Percentiles rank a stretch among this genome's conserved stretches.
These are phyloP conservation scores for Pseudonitzschia delicatissima DNA, from an alignment of 108 stramenopile genomes.

Conservation along the genomic window DNA sequence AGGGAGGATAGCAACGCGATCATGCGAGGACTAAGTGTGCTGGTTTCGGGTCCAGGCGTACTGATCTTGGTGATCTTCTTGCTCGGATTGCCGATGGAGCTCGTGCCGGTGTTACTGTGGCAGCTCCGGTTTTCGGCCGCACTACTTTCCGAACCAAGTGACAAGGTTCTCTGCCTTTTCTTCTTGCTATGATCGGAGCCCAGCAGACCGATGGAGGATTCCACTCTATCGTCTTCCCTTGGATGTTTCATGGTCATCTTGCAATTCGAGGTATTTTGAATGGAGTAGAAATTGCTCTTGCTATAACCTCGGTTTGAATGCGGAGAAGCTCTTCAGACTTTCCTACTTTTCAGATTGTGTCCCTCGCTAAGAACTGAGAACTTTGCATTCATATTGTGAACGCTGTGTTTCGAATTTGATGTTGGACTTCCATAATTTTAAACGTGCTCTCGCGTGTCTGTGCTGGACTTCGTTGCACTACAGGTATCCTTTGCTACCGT, in stretches of 20 bases:
- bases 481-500: background rate
- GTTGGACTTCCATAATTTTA: too few relatives aligned
- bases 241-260: conserved; percentile 16
- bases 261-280: background rate
- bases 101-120: background rate
- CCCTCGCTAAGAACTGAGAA: background rate
- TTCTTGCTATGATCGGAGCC: conserved; percentile 4
- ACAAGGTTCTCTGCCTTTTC: background rate
- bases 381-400: background rate
- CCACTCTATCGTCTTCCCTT: background rate
- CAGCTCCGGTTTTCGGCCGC: background rate
- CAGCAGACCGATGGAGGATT: background rate
- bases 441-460: background rate
- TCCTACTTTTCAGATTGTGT: background rate
- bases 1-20: background rate
- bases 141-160: background rate
- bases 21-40: background rate
- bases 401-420: background rate
- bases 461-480: background rate
- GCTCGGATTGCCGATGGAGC: background rate
- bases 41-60: background rate
- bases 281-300: too few relatives aligned
- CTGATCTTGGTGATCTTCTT: background rate
- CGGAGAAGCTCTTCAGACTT: background rate
- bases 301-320: background rate